Conservation (phyloP, 164 flowering plant species). For the Akebia trifoliata region DNA sequence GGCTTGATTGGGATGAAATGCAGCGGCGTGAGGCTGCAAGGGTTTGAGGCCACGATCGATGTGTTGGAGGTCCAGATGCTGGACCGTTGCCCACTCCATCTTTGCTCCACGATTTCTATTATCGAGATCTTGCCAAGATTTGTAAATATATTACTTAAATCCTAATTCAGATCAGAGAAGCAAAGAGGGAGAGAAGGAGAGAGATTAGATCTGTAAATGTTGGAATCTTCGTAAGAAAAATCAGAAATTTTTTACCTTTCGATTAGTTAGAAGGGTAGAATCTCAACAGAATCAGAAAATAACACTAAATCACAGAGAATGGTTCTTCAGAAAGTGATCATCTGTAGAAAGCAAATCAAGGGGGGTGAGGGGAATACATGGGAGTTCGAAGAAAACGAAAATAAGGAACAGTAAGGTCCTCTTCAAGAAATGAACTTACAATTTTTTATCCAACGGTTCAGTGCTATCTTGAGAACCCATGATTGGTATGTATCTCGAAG, state of each 20-base stretch:
- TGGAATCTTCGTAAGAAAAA: background rate
- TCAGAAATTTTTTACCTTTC: background rate
- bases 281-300: background rate
- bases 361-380: too few relatives aligned
- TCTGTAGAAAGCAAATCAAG: background rate
- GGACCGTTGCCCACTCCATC: conserved; percentile 98
- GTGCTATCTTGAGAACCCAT: too few relatives aligned
- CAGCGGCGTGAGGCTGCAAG: conserved; percentile 94
- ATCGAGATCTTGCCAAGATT: conserved; percentile 4
- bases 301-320: background rate
- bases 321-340: background rate
- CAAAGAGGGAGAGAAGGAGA: background rate
- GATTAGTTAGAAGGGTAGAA: background rate
- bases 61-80: conserved; percentile 95
- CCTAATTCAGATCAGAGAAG: conserved; percentile 8
- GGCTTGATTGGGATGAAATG: conserved; percentile 86
- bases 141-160: background rate
- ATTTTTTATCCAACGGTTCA: too few relatives aligned
- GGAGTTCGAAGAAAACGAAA: too few relatives aligned
- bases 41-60: conserved; percentile 64
- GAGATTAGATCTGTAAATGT: background rate
- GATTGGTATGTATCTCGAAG: too few relatives aligned
- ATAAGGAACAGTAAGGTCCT: too few relatives aligned
- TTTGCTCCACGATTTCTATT: conserved; percentile 7
- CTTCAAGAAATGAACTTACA: too few relatives aligned